These are phyloP conservation scores for Sclerotiophoma versabilis DNA, from an alignment of 2,329 filamentous ascomycete species.

Conservation along the genomic window DNA sequence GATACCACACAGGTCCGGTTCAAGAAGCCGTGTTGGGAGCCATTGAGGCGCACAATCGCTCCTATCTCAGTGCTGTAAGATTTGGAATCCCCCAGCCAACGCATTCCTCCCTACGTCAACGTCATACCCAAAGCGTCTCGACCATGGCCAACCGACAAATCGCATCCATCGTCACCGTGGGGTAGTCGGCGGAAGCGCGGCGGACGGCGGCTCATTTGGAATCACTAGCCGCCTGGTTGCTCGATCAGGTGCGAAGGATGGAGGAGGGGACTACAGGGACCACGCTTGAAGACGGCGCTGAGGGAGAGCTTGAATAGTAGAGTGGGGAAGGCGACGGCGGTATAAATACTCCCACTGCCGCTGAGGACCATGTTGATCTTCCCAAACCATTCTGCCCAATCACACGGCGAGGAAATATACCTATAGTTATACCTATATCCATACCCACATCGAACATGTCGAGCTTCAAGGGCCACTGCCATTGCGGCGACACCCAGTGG, in stretches of 20 bases:
- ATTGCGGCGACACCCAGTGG: conserved; percentile 63
- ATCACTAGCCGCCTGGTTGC: background rate
- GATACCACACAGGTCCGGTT: background rate
- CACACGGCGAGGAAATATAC: background rate
- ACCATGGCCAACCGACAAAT: background rate
- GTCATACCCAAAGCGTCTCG: conserved; percentile 8
- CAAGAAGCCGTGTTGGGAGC: no score
- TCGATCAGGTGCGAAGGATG: background rate
- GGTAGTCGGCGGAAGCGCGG: background rate
- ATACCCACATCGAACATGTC: conserved; percentile 43
- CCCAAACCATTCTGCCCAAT: background rate
- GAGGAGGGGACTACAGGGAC: background rate
- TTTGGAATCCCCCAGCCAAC: conserved; percentile 7
- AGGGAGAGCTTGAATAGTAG: conserved; percentile 4
- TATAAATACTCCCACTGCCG: no score
- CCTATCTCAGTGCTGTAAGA: background rate
- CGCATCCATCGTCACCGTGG: background rate
- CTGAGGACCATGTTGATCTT: conserved; percentile 11
- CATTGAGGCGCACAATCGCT: background rate
- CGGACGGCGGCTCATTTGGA: conserved; percentile 3
- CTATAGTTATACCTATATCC: no score
- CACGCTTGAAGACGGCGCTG: background rate
- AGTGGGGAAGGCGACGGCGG: no score
- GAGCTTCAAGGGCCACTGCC: conserved; percentile 60
- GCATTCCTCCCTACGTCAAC: background rate